Conservation (phyloP, 768 basidiomycete species). For the Tulasnella sp. region DNA sequence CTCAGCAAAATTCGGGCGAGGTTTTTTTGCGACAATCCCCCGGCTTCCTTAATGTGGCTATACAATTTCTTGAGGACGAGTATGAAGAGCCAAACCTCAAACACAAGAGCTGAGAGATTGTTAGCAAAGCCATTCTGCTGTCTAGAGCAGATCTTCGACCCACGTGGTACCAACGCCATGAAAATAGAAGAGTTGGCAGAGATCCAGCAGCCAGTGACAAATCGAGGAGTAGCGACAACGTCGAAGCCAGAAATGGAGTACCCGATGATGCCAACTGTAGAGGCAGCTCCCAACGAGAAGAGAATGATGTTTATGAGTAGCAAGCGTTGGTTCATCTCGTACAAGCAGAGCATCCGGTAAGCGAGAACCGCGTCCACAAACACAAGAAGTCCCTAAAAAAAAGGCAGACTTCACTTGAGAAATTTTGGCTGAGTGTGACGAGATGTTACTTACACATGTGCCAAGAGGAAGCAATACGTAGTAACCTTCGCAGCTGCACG, state of each 20-base stretch:
- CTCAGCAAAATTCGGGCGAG: slow-evolving; percentile 2
- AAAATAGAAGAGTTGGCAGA: neutral
- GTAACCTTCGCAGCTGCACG: slow-evolving; percentile 25
- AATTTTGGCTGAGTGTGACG: neutral
- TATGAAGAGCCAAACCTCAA: slow-evolving; percentile 27
- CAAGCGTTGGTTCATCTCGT: slow-evolving; percentile 19
- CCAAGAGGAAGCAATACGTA: slow-evolving; percentile 2
- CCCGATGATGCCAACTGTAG: slow-evolving; percentile 13
- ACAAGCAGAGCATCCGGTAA: slow-evolving; percentile 29
- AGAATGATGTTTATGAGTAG: slow-evolving; percentile 1
- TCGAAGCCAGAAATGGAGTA: neutral
- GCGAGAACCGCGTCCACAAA: slow-evolving; percentile 18
- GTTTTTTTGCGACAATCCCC: neutral
- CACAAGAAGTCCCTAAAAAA: slow-evolving; percentile 12
- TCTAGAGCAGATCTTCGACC: neutral
- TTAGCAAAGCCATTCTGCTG: neutral
- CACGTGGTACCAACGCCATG: slow-evolving; percentile 2
- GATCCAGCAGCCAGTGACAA: slow-evolving; percentile 21
- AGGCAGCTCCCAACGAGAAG: neutral
- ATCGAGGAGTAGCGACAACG: slow-evolving; percentile 17
- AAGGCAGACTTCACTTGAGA: neutral
- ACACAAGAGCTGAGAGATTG: neutral
- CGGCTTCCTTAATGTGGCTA: neutral
- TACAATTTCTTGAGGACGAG: slow-evolving; percentile 14
- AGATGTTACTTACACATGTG: slow-evolving; percentile 1